phyloP scores from a whole-genome alignment of 2,329 filamentous ascomycete species.

The Penicillium nordicum region DNA sequence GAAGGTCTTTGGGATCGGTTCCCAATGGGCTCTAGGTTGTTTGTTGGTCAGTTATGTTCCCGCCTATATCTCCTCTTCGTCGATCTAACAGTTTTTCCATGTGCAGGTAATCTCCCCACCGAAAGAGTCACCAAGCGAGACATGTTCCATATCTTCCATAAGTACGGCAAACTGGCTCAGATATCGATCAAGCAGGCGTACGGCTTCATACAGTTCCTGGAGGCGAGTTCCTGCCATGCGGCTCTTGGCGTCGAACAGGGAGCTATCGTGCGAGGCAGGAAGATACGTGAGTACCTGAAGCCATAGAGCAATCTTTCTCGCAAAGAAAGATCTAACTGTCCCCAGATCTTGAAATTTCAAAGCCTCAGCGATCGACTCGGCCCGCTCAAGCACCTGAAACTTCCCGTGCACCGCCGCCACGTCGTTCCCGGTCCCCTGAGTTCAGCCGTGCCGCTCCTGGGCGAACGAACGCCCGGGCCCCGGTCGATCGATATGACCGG shows the following conservation, averaged over 20 bases:
- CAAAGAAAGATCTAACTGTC: neutral
- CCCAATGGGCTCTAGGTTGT: conserved; percentile 47
- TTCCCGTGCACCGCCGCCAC: conserved; percentile 37
- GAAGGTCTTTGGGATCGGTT: conserved; percentile 53
- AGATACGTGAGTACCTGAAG: conserved; percentile 69
- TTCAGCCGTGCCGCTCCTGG: conserved; percentile 45
- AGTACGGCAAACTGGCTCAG: conserved; percentile 82
- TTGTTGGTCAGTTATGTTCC: conserved; percentile 43
- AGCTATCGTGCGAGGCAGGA: conserved; percentile 76
- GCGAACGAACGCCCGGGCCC: conserved; percentile 30
- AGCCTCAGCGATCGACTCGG: conserved; percentile 75
- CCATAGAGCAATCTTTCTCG: neutral
- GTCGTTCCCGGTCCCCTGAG: conserved; percentile 64
- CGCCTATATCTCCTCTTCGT: neutral
- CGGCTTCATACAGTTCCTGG: conserved; percentile 92
- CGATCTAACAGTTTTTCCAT: conserved; percentile 8
- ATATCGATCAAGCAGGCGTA: conserved; percentile 96
- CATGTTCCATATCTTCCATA: conserved; percentile 85
- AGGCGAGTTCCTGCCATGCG: conserved; percentile 66
- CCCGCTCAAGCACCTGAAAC: conserved; percentile 39
- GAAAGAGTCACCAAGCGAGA: conserved; percentile 92
- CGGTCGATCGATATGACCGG: conserved; percentile 47
- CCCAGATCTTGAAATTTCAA: conserved; percentile 83
- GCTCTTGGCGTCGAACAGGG: conserved; percentile 79
- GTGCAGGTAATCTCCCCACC: conserved; percentile 78